These are phyloP conservation scores for Solanum hybrid DNA, from an alignment of 305 asterid species.

Conservation along the genomic window DNA sequence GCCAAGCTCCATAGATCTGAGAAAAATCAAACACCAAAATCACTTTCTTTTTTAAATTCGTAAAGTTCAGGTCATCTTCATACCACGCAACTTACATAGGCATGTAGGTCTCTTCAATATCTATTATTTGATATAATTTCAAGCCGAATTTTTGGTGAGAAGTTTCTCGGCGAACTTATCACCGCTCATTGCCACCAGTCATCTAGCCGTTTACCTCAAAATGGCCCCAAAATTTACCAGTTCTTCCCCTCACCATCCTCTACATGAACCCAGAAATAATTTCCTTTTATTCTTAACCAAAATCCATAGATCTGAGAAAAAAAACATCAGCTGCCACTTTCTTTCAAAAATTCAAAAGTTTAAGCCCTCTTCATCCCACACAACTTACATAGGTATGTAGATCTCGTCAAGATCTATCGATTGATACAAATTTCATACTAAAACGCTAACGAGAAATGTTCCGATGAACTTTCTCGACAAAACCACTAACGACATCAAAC, in stretches of 20 bases:
- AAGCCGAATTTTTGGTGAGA: no score
- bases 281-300: neutral
- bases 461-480: neutral
- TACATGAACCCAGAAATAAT: neutral
- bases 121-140: neutral
- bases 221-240: neutral
- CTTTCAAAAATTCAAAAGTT: neutral
- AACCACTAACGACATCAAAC: neutral
- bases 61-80: neutral
- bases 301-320: no score
- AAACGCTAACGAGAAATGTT: neutral
- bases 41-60: no score
- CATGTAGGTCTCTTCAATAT: neutral
- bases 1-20: neutral
- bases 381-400: neutral
- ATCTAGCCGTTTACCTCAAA: neutral
- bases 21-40: no score
- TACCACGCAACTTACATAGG: neutral
- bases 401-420: no score
- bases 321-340: neutral
- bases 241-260: neutral
- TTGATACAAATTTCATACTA: neutral
- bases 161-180: neutral
- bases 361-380: neutral
- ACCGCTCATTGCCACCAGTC: no score